A percentile compares a stretch with the other conserved stretches of the same genome.
Evolutionary conservation across 768 basidiomycete species (phyloP).

Genomic region (Hygrophoropsis aurantiaca): DNA sequence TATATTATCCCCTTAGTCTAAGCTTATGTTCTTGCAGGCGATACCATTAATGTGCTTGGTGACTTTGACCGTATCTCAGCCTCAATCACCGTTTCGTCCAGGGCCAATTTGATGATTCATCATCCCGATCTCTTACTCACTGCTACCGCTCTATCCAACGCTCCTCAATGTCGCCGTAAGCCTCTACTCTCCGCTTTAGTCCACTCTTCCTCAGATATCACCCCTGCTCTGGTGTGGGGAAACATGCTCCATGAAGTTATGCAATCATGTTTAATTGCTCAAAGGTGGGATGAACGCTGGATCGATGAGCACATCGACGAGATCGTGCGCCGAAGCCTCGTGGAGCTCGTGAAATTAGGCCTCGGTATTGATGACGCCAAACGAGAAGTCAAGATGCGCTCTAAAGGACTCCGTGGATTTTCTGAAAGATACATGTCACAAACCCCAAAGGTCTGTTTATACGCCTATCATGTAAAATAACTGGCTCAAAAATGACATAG

Average conservation of each 20-base stretch:
- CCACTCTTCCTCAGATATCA: slow-evolving; percentile 56
- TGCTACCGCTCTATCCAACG: slow-evolving; percentile 82
- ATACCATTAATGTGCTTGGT: slow-evolving; percentile 79
- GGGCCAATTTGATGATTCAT: slow-evolving; percentile 72
- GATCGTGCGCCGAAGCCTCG: slow-evolving; percentile 51
- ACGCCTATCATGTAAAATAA: background rate
- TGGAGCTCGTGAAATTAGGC: slow-evolving; percentile 62
- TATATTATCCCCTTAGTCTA: background rate
- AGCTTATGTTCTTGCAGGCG: slow-evolving; percentile 47
- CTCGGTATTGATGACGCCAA: slow-evolving; percentile 61
- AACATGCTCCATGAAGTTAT: slow-evolving; percentile 92
- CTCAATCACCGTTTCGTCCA: slow-evolving; percentile 60
- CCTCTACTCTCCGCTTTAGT: slow-evolving; percentile 74
- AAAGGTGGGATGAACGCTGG: slow-evolving; percentile 63
- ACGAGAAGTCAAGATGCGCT: slow-evolving; percentile 58
- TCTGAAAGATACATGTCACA: slow-evolving; percentile 63
- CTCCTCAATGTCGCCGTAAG: slow-evolving; percentile 81
- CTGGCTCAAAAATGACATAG: slow-evolving; percentile 35
- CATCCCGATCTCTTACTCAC: slow-evolving; percentile 94
- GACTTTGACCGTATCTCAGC: slow-evolving; percentile 31
- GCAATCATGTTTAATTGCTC: slow-evolving; percentile 69
- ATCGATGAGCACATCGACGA: slow-evolving; percentile 60
- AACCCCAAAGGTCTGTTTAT: slow-evolving; percentile 55
- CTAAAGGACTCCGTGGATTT: slow-evolving; percentile 66
- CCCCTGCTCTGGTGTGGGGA: slow-evolving; percentile 82